Evolutionary conservation across 495 filamentous ascomycete species (phyloP).

Genomic region (Lophiotrema nucula): DNA sequence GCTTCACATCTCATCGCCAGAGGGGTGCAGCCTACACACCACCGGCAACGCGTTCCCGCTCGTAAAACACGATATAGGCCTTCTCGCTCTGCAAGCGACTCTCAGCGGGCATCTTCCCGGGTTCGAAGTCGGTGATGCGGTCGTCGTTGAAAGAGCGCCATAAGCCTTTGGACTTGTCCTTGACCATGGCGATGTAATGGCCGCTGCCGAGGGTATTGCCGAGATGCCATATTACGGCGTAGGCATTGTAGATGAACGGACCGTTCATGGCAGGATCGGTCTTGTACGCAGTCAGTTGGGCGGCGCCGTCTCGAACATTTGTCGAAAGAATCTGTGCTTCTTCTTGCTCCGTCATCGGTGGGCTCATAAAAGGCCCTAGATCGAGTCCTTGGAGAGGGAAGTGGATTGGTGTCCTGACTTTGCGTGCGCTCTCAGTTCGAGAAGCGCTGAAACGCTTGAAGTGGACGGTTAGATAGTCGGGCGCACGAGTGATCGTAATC

Average conservation of each 20-base stretch:
- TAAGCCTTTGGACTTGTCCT: constrained; percentile 54
- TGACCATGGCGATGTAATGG: constrained; percentile 68
- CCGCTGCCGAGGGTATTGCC: constrained; percentile 63
- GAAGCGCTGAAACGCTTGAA: constrained; percentile 70
- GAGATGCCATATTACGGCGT: constrained; percentile 67
- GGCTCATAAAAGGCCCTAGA: constrained; percentile 60
- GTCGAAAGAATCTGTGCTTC: constrained; percentile 25
- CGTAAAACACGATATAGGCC: constrained; percentile 69
- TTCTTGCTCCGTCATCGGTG: constrained; percentile 38
- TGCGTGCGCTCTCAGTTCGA: constrained; percentile 56
- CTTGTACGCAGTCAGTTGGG: constrained; percentile 11
- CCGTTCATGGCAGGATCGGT: constrained; percentile 55
- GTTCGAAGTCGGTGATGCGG: constrained; percentile 57
- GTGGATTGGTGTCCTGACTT: constrained; percentile 66
- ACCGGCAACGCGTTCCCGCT: constrained; percentile 23
- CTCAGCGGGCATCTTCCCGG: constrained; percentile 48
- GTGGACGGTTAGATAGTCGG: constrained; percentile 69
- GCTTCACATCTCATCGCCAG: no score
- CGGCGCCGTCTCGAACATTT: background rate
- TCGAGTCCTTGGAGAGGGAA: constrained; percentile 66
- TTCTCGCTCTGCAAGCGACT: constrained; percentile 59
- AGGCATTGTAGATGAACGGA: constrained; percentile 70
- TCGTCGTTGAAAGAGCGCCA: constrained; percentile 71
- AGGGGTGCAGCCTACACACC: background rate
- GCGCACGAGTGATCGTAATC: constrained; percentile 70